Conservation (phyloP, 768 basidiomycete genomes). For the Panus rudis region DNA sequence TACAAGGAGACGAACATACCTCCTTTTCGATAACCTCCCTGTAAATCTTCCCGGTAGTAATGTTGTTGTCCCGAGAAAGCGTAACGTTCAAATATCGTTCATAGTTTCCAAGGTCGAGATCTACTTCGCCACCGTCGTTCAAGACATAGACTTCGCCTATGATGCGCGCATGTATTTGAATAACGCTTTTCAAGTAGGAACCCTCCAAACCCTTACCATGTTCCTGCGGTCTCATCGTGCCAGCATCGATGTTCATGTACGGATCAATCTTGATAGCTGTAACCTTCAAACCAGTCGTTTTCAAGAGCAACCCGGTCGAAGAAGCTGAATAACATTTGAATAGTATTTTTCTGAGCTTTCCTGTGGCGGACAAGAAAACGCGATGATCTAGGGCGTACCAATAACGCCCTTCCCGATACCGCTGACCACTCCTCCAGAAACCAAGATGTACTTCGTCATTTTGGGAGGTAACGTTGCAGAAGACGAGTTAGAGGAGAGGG, state of each 20-base stretch:
- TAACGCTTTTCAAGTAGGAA: no score
- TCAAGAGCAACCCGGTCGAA: slow-evolving; percentile 90
- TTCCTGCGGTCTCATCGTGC: slow-evolving; percentile 97
- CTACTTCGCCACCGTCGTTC: slow-evolving; percentile 98
- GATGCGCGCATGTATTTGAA: slow-evolving; percentile 4
- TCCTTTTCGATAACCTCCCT: slow-evolving; percentile 94
- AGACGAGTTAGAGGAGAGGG: background rate
- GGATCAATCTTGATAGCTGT: slow-evolving; percentile 99
- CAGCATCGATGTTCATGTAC: slow-evolving; percentile 99
- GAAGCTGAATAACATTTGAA: slow-evolving; percentile 69
- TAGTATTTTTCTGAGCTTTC: no score
- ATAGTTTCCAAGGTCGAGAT: slow-evolving; percentile 96
- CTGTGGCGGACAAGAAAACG: slow-evolving; percentile 18
- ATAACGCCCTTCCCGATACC: slow-evolving; percentile 99
- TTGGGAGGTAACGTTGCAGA: slow-evolving; percentile 2
- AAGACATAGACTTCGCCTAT: slow-evolving; percentile 94
- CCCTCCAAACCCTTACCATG: slow-evolving; percentile 61
- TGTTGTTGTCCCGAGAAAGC: slow-evolving; percentile 90
- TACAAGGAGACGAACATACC: slow-evolving; percentile 40
- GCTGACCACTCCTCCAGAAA: slow-evolving; percentile 95
- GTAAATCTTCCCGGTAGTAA: slow-evolving; percentile 98
- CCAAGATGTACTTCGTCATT: slow-evolving; percentile 96
- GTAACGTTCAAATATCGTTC: slow-evolving; percentile 97
- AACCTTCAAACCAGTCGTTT: slow-evolving; percentile 92
- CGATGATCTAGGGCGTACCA: slow-evolving; percentile 47